These are phyloP conservation scores for Neofusicoccum umdonicola DNA, from an alignment of 2,329 filamentous ascomycete genomes.

Conservation along the genomic window DNA sequence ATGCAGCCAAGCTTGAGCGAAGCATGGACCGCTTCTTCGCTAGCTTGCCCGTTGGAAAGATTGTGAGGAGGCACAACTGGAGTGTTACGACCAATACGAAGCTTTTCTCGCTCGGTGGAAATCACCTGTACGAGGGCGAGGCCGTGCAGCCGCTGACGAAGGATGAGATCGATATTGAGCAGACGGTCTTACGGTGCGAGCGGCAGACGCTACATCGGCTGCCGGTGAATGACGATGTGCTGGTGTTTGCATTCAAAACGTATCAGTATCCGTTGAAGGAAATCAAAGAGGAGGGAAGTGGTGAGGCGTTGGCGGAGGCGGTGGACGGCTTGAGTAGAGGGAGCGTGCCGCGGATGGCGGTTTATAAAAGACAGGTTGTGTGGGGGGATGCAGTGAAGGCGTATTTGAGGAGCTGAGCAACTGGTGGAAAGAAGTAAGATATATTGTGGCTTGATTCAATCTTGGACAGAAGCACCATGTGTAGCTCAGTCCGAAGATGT, in stretches of 20 bases:
- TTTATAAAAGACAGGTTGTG: conserved; percentile 57
- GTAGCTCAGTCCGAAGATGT: too few species aligned
- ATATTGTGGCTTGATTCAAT: too few species aligned
- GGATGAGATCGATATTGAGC: conserved; percentile 4
- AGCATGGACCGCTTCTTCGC: conserved; percentile 64
- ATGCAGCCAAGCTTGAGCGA: conserved; percentile 54
- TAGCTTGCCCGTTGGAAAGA: conserved; percentile 50
- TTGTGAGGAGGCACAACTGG: conserved; percentile 59
- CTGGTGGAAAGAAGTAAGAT: too few species aligned
- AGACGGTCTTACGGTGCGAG: conserved; percentile 53
- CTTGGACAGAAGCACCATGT: too few species aligned
- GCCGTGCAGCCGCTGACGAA: conserved; percentile 21
- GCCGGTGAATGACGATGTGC: conserved; percentile 41
- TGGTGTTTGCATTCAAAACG: conserved; percentile 59
- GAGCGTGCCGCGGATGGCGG: conserved; percentile 56
- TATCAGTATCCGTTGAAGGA: conserved; percentile 57
- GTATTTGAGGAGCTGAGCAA: conserved; percentile 52
- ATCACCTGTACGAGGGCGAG: conserved; percentile 44
- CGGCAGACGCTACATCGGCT: conserved; percentile 62
- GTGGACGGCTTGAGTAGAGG: conserved; percentile 60
- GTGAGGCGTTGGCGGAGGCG: conserved; percentile 53
- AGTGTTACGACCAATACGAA: conserved; percentile 41
- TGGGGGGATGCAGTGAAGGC: conserved; percentile 57
- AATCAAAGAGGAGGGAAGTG: conserved; percentile 57
- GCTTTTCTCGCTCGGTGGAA: conserved; percentile 43